Percentiles rank a stretch among this genome's conserved stretches.
phyloP scores from a whole-genome alignment of 2,329 filamentous ascomycete species.

The Penicillium psychrosexuale region DNA sequence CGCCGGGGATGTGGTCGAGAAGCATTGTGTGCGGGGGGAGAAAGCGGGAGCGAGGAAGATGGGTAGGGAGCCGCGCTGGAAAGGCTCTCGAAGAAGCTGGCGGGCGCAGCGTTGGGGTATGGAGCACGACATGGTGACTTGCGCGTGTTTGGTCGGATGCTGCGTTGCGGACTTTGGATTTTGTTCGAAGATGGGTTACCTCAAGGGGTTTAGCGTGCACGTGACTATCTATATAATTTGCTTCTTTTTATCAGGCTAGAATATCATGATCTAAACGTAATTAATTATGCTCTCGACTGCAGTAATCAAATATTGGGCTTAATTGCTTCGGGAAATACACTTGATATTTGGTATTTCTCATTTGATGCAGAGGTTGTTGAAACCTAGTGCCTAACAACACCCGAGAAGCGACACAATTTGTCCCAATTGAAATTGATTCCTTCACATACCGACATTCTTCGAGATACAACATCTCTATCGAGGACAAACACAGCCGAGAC shows the following conservation, averaged over 20 bases:
- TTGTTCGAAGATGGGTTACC: conserved; percentile 28
- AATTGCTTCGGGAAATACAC: too few species aligned
- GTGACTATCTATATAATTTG: conserved; percentile 12
- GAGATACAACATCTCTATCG: background rate
- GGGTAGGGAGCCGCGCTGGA: conserved; percentile 57
- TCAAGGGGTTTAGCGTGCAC: conserved; percentile 20
- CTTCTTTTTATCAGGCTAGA: background rate
- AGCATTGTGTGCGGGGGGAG: conserved; percentile 53
- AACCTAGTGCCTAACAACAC: background rate
- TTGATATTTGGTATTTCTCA: background rate
- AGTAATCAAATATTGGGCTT: too few species aligned
- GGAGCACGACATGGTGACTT: conserved; percentile 59
- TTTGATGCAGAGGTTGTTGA: background rate
- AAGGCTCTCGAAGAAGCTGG: conserved; percentile 51
- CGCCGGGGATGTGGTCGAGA: conserved; percentile 67
- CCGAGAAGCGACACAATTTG: too few species aligned
- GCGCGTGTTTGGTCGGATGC: conserved; percentile 21
- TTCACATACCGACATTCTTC: background rate
- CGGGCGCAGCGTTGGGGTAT: conserved; percentile 60
- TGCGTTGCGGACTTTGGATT: conserved; percentile 29
- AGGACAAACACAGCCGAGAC: background rate
- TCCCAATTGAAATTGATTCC: too few species aligned
- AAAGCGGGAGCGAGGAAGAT: conserved; percentile 72
- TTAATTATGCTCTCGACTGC: background rate
- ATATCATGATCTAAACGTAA: too few species aligned